Base-by-base conservation (phyloP, 345 rosid species). In the Gossypium longicalyx region DNA sequence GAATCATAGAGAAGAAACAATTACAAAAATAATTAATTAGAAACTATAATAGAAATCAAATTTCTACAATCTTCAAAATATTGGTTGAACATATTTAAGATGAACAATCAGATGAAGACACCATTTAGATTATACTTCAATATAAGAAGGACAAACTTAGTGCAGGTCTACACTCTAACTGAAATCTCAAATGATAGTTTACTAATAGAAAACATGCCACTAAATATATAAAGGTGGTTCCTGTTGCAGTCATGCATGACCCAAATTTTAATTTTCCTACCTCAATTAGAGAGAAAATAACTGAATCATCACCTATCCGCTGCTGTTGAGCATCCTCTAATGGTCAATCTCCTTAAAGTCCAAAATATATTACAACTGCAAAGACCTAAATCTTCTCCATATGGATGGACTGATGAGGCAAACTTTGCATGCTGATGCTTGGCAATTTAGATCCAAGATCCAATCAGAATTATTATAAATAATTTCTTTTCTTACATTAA, bases 1-100 rank as follows among this genome's bases (percentile, higher is more conserved):
- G 84, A 75, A 88, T 67, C 76, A 86, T 48, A 79, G 12, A 58
- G 71, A 51, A 81, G n/a, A 19, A 63, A 49, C 19, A 61, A 65
- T 62, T 66, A 54, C 45, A 76, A 77, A 62, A 17, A 25, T 22
- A 23, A 59, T 10, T 15, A 43, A 44, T 57, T 41, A 49, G 9
- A 57, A 38, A 53, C 45, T 45, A 19, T 5, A 11, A 34, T n/a
- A 34, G 27, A 71, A 20, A 65, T 15, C 3, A 51, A 52, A 41
- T n/a, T 70, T 52, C 56, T 20, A 49, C 61, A 25, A 27, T 38
- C 15, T 27, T 25, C 22, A 38, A 53, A 17, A 70, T 20, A 70
- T 70, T 70, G 73, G 12, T 70, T 63, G 29, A 29, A 9, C 20
- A 9, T 54, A 64, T 7, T 63, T 64, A 44, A 41, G 68, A 38